Percentiles rank a stretch among this genome's conserved stretches.
Evolutionary conservation across 73 alveolate species (phyloP).

Genomic region (Diophrys sp.): DNA sequence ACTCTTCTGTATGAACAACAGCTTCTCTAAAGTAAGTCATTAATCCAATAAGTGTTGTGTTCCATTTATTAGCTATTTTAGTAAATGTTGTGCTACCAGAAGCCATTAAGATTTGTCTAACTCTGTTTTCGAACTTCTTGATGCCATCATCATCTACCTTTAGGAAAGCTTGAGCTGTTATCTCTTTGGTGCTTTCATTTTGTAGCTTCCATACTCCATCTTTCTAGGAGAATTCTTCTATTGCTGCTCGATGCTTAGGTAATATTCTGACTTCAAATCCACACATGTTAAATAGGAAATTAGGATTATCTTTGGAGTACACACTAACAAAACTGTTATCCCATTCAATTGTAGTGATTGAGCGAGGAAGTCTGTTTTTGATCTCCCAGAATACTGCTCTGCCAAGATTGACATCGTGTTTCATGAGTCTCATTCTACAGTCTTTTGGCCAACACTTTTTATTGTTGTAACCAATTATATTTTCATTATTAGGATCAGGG

Average conservation of each 20-base stretch:
- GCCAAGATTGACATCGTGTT: conserved; percentile 99
- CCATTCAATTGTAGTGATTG: conserved; percentile 98
- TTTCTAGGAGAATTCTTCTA: conserved; percentile 94
- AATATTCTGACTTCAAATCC: conserved; percentile 99
- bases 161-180: conserved; percentile 99
- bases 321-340: conserved; percentile 99
- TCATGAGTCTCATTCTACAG: conserved; percentile 99
- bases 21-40: conserved; percentile 99
- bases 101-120: conserved; percentile 98
- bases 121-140: conserved; percentile 97
- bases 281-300: conserved; percentile 98
- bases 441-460: conserved; percentile 99
- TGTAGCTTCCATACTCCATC: conserved; percentile 99
- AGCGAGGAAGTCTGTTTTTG: conserved; percentile 98
- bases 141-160: conserved; percentile 98
- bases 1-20: conserved; percentile 97
- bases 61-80: conserved; percentile 99
- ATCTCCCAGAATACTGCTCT: conserved; percentile 99
- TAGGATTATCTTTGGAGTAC: conserved; percentile 99
- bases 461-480: conserved; percentile 97
- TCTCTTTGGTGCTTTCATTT: conserved; percentile 98
- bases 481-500: conserved; percentile 99
- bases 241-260: conserved; percentile 91
- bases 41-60: conserved; percentile 96
- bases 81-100: conserved; percentile 99